Conservation (phyloP, 345 rosid species). For the Eucalyptus regnans region DNA sequence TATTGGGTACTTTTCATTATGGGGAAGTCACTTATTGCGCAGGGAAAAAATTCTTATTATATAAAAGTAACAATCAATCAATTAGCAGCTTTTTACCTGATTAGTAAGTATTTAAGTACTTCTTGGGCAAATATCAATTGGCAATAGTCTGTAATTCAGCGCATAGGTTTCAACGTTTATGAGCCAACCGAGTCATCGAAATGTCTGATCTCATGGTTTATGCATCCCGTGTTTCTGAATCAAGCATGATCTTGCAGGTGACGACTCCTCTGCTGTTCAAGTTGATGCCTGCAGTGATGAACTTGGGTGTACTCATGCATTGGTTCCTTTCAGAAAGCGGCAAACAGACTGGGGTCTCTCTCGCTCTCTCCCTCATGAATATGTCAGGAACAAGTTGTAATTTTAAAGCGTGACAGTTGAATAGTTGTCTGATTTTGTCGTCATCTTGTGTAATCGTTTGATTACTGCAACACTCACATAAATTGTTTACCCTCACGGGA, state of each 20-base stretch:
- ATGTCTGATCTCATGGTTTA: neutral
- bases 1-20: neutral
- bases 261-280: conserved; percentile 86
- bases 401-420: neutral
- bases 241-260: conserved; percentile 34
- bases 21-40: neutral
- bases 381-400: neutral
- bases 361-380: neutral
- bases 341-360: conserved; percentile 43
- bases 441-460: neutral
- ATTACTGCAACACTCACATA: neutral
- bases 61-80: neutral
- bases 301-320: conserved; percentile 70
- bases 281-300: conserved; percentile 69
- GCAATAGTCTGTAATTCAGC: neutral
- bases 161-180: neutral
- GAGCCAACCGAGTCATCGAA: neutral
- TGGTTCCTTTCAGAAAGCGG: conserved; percentile 73
- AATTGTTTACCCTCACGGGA: conserved; percentile 21
- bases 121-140: neutral
- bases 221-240: neutral
- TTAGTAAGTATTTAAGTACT: neutral
- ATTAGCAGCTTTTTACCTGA: neutral
- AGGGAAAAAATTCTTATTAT: neutral
- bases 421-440: neutral